A percentile compares a stretch with the other conserved stretches of the same genome.
phyloP scores from a whole-genome alignment of 2,329 filamentous ascomycete genomes.

The Mycosphaerella sp. region DNA sequence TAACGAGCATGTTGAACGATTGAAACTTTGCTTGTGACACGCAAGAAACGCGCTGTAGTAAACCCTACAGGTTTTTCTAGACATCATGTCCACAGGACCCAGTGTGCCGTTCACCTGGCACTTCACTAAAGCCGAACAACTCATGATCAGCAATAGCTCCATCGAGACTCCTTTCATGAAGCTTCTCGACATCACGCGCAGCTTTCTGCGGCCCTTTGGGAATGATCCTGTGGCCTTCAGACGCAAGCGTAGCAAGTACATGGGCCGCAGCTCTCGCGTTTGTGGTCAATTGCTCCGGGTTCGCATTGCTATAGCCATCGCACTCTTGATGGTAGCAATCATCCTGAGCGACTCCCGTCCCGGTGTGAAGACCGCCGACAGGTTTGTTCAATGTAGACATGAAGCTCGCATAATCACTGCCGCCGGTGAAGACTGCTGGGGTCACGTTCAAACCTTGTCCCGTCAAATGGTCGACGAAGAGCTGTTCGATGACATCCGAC shows the following conservation, averaged over 20 bases:
- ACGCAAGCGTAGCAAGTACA: slow-evolving; percentile 15
- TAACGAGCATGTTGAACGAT: no score
- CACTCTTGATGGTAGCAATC: slow-evolving; percentile 36
- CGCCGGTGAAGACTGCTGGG: slow-evolving; percentile 18
- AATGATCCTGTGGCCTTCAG: slow-evolving; percentile 12
- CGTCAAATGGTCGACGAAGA: slow-evolving; percentile 18
- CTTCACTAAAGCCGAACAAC: slow-evolving; percentile 5
- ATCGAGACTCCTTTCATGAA: slow-evolving; percentile 1
- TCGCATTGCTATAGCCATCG: slow-evolving; percentile 41
- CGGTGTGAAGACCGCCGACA: slow-evolving; percentile 22
- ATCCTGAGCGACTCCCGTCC: slow-evolving; percentile 36
- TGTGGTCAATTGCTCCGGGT: slow-evolving; percentile 29
- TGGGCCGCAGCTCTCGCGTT: slow-evolving; percentile 8
- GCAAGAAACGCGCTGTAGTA: no score
- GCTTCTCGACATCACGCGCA: not conserved
- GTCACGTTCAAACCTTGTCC: slow-evolving; percentile 19
- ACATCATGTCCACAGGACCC: slow-evolving; percentile 6
- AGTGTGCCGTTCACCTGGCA: slow-evolving; percentile 6
- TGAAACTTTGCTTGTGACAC: no score
- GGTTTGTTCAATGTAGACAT: slow-evolving; percentile 19
- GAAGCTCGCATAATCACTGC: slow-evolving; percentile 22
- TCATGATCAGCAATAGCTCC: slow-evolving; percentile 7
- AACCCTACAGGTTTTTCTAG: not conserved
- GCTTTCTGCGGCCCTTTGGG: slow-evolving; percentile 6
- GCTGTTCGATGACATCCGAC: slow-evolving; percentile 18